Evolutionary conservation across 2,329 filamentous ascomycete species (phyloP).

Genomic region (Aspergillus sp.): DNA sequence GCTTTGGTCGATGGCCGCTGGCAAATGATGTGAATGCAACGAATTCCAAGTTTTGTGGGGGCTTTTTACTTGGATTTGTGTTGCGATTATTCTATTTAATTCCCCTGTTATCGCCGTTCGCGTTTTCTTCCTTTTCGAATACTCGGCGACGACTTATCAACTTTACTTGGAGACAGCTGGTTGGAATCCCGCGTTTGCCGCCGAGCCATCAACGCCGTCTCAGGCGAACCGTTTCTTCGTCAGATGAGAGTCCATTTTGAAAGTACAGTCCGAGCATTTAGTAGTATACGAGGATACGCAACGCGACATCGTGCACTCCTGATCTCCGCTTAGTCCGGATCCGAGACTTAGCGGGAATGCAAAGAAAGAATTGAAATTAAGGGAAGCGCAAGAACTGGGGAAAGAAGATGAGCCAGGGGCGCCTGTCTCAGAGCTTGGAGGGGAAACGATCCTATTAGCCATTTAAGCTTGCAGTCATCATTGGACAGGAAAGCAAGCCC

Average conservation of each 20-base stretch:
- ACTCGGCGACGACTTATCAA: neutral
- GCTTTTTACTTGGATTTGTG: neutral
- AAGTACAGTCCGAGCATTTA: neutral
- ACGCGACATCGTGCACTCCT: neutral
- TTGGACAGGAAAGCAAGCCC: neutral
- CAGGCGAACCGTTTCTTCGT: neutral
- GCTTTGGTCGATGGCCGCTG: neutral
- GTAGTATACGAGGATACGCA: neutral
- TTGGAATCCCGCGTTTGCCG: conserved; percentile 5
- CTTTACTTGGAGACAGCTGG: neutral
- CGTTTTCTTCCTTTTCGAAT: neutral
- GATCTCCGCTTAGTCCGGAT: neutral
- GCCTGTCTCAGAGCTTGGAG: conserved; percentile 3
- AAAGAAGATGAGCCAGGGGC: conserved; percentile 4
- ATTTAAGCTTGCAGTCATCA: neutral
- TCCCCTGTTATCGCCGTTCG: neutral
- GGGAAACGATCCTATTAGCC: neutral
- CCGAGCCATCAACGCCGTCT: neutral
- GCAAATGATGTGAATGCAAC: neutral
- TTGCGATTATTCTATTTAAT: neutral
- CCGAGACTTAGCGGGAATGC: neutral
- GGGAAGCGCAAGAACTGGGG: neutral
- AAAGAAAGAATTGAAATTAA: conserved; percentile 1
- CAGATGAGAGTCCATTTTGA: neutral
- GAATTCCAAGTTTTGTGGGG: neutral